Evolutionary conservation across 2,329 filamentous ascomycete genomes (phyloP), one percentile per base, ranked within the genome.

Genomic region (Fusarium kyushuense): DNA sequence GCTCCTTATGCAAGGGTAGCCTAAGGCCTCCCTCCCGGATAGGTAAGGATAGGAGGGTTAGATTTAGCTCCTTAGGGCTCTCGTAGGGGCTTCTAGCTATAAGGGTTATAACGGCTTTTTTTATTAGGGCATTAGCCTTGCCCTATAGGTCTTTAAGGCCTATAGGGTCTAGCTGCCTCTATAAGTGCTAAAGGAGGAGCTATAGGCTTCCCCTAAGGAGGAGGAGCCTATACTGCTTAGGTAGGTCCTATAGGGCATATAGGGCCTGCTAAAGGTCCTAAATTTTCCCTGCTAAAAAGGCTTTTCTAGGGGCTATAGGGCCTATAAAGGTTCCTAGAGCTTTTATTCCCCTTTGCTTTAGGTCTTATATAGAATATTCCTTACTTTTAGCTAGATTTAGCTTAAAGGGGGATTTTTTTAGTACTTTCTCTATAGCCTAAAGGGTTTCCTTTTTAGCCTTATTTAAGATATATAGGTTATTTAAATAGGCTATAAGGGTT

Each of bases 391-490:
- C 9, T 32, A n/a, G 4, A 19, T 52, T 52, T n/a, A 52, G n/a
- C 8, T 11, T 3, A n/a, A 41, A 41, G 3, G n/a, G 27, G 14
- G 27, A 52, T 10, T 9, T 25, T 17, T 41, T 1, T 17, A 52
- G 6, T 5, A 52, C 36, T 10, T 51, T 12, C 11, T 30, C 23
- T 17, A 14, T 32, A 32, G 30, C 11, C n/a, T n/a, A n/a, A n/a
- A n/a, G n/a, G n/a, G n/a, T n/a, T n/a, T n/a, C n/a, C n/a, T n/a
- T n/a, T n/a, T n/a, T n/a, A n/a, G n/a, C 48, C n/a, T 17, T 40
- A 17, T 41, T 16, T 8, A 52, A n/a, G n/a, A 52, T 52, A 32
- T 52, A 52, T 2, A 52, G n/a, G 36, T 52, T 10, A 52, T 52
- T 14, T 41, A 52, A 5, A 9, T 52, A 52, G 17, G 27, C 27